Base-by-base conservation (phyloP, 305 asterid species). In the Coffea humblotiana region DNA sequence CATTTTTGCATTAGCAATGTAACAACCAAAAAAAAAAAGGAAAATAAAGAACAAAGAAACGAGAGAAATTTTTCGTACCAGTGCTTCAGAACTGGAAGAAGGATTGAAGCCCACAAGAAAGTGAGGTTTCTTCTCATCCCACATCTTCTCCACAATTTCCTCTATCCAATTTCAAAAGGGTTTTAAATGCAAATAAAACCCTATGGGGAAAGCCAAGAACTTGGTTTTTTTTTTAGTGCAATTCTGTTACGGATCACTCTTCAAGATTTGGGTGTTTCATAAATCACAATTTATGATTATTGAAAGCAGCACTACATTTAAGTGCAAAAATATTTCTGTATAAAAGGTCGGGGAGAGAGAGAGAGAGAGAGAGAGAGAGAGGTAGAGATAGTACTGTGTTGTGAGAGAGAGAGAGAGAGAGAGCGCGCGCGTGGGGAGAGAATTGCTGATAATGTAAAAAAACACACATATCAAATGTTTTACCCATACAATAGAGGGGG, bases 91-190 rank as follows among this genome's bases (percentile, higher is more conserved):
- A 88, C 85, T 87, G 47, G 86, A 64, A 68, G 91, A 85, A 76
- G 96, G 95, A 84, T 90, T 90, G 83, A 94, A 93, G 78, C 89
- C 92, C 90, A 89, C 78, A 81, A 91, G 92, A 86, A 94, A 94
- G 87, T 88, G 90, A 85, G 97, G 97, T 83, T 82, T 88, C 81
- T 85, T 91, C 81, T 49, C 72, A 82, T 81, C 79, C 88, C 80
- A 81, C 97, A 91, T 93, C 84, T 86, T 89, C 83, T 70, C 81
- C 56, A 54, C 71, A 76, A 52, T 15, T 77, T 58, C 25, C 81
- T 83, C 78, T 64, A 71, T 72, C 79, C 84, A 75, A 79, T 67
- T 77, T 64, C 84, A 72, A 70, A 54, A 51, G 43, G 64, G 48
- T 56, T 64, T 65, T 77, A 35, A 27, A 14, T 32, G 40, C 29